Percentiles rank a stretch among this genome's conserved stretches.
Evolutionary conservation across 1,139 yeast species (phyloP).

Genomic region (Candida sanyaensis): DNA sequence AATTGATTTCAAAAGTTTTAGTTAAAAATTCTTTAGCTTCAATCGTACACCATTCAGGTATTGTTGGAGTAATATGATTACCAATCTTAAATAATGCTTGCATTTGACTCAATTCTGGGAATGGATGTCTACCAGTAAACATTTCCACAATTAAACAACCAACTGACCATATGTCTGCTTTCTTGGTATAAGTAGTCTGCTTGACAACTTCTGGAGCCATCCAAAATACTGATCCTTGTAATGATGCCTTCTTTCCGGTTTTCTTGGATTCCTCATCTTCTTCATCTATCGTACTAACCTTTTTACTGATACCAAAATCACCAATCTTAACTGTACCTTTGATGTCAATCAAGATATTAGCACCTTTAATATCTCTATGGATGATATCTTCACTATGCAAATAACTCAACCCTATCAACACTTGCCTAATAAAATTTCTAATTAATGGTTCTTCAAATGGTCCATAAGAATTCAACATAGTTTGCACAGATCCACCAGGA

Average conservation of each 20-base stretch:
- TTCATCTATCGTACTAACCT: conserved; percentile 41
- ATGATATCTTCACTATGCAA: conserved; percentile 81
- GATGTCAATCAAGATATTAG: conserved; percentile 85
- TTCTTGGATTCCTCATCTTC: conserved; percentile 25
- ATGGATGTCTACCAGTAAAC: conserved; percentile 95
- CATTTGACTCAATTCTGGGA: conserved; percentile 92
- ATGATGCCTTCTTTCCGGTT: conserved; percentile 68
- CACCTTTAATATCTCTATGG: conserved; percentile 92
- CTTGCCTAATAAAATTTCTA: conserved; percentile 81
- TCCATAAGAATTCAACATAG: conserved; percentile 83
- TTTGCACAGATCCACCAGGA: conserved; percentile 94
- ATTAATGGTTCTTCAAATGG: conserved; percentile 91
- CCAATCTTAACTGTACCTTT: conserved; percentile 91
- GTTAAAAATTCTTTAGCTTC: conserved; percentile 68
- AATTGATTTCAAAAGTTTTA: conserved; percentile 74
- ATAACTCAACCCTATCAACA: conserved; percentile 77
- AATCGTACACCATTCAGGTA: conserved; percentile 75
- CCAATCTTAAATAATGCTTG: conserved; percentile 95
- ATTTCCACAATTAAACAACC: conserved; percentile 91
- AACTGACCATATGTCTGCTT: conserved; percentile 95
- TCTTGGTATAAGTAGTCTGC: conserved; percentile 83
- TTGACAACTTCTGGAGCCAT: conserved; percentile 98
- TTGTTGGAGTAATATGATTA: conserved; percentile 71
- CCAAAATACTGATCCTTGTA: conserved; percentile 96
- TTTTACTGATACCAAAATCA: conserved; percentile 91